Evolutionary conservation across 192 early-diverging fungal species (phyloP), one percentile per base, ranked within the genome.

Genomic region (Backusella tarrabulga): DNA sequence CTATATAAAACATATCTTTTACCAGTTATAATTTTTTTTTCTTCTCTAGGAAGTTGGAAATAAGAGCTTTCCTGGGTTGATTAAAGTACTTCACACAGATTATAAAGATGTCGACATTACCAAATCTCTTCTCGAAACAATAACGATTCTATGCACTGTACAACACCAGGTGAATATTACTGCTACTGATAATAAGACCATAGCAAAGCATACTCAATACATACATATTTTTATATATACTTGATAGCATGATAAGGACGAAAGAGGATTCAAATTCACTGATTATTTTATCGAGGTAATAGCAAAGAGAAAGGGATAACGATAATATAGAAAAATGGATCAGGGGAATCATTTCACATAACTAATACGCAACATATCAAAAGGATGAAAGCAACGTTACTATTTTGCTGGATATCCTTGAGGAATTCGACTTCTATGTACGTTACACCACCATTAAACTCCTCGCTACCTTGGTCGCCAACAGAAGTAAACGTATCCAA

Each of bases 381-480:
- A 83, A 92, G 84, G 88, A 93, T 68, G 76, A 89, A 4, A 77
- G 42, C 23, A 92, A 96, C 76, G 92, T 99, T 34, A 87, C 93
- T 5, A 80, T 92, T 3, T 83, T 99, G 29, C 84, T 99, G 38
- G 96, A 95, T 78, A 89, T 97, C 73, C 87, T 98, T 1, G 94
- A 95, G 52, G 95, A 97, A 76, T 87, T 90, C 52, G 96, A 99
- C 76, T 99, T 96, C 85, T 97, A 98, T 74, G 92, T 98, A 56
- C 88, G 97, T n/a, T 98, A 94, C 85, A 89, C 95, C 68, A 88
- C 95, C 17, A 91, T 98, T 40, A 94, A 97, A 82, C 86, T 99
- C 8, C 87, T 99, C 7, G 85, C 91, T 5, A 92, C 91, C 3
- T 83, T 99, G 6, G 86, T 95, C 19, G 75, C 86, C 23, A 92